These are phyloP conservation scores for Collariella sp. DNA, from an alignment of 495 filamentous ascomycete genomes.

Conservation along the genomic window DNA sequence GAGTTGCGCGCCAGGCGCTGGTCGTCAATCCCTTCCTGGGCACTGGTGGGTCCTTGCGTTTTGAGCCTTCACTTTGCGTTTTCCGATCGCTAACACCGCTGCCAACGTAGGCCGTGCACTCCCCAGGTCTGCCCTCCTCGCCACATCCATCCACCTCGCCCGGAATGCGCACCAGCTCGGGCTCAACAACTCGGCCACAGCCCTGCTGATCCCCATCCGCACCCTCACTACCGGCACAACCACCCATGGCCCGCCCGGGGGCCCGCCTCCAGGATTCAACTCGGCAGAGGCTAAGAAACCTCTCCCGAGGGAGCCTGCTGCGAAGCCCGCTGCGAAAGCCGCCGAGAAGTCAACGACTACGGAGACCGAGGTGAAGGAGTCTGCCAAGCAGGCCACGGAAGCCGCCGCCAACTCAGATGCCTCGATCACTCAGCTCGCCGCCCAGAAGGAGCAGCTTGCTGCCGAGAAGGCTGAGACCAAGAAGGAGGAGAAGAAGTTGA, in stretches of 20 bases:
- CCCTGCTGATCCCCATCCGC: slow-evolving; percentile 56
- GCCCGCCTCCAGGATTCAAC: slow-evolving; percentile 91
- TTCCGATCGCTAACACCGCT: slow-evolving; percentile 5
- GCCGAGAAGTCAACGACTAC: slow-evolving; percentile 26
- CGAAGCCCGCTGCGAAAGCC: slow-evolving; percentile 32
- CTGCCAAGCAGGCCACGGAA: slow-evolving; percentile 25
- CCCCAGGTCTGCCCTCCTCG: slow-evolving; percentile 32
- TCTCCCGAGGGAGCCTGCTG: slow-evolving; percentile 43
- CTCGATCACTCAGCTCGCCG: slow-evolving; percentile 26
- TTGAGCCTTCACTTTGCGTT: slow-evolving; percentile 2
- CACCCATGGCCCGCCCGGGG: slow-evolving; percentile 43
- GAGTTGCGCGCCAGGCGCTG: slow-evolving; percentile 50
- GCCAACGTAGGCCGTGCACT: slow-evolving; percentile 29
- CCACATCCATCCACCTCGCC: slow-evolving; percentile 45
- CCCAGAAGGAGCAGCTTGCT: slow-evolving; percentile 26
- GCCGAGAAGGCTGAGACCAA: slow-evolving; percentile 37
- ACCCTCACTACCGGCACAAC: slow-evolving; percentile 59
- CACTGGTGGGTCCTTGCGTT: slow-evolving; percentile 28
- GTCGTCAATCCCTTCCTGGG: slow-evolving; percentile 46
- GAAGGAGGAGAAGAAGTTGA: slow-evolving; percentile 73
- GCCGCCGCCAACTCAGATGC: slow-evolving; percentile 21
- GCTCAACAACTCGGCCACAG: slow-evolving; percentile 53
- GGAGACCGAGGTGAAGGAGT: slow-evolving; percentile 24
- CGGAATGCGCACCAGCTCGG: slow-evolving; percentile 50
- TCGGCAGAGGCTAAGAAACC: slow-evolving; percentile 85